phyloP scores from a whole-genome alignment of 345 rosid genomes.

The Gossypium raimondii region DNA sequence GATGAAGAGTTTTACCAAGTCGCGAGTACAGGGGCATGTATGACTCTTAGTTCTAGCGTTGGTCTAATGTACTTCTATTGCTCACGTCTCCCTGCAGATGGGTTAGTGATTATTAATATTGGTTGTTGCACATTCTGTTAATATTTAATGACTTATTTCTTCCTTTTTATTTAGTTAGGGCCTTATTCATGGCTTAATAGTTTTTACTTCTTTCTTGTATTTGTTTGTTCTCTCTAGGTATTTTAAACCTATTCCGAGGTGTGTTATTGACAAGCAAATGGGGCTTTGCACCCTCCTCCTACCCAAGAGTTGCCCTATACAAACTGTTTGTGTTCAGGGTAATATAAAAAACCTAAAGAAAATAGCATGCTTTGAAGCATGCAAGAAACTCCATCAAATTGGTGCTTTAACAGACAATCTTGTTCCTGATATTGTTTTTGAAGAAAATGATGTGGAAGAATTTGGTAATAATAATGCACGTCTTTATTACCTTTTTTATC shows the following conservation, averaged over 20 bases:
- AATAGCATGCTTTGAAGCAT: slow-evolving; percentile 79
- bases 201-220: neutral
- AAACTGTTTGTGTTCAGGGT: slow-evolving; percentile 36
- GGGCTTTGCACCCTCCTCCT: slow-evolving; percentile 46
- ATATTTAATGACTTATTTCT: neutral
- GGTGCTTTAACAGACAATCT: slow-evolving; percentile 83
- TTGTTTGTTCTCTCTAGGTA: slow-evolving; percentile 41
- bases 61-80: slow-evolving; percentile 67
- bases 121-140: neutral
- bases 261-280: slow-evolving; percentile 39
- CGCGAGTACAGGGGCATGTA: slow-evolving; percentile 56
- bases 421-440: slow-evolving; percentile 64
- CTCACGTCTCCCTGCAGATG: slow-evolving; percentile 85
- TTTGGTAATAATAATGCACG: slow-evolving; percentile 28
- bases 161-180: neutral
- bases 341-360: slow-evolving; percentile 41
- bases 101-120: slow-evolving; percentile 41
- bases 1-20: slow-evolving; percentile 44
- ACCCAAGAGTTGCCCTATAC: slow-evolving; percentile 71
- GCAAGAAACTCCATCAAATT: slow-evolving; percentile 57
- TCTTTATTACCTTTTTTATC: neutral
- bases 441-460: slow-evolving; percentile 43
- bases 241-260: slow-evolving; percentile 72
- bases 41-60: slow-evolving; percentile 59
- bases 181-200: neutral